Evolutionary conservation across 805 yeast species (phyloP), one percentile per base, ranked within the genome.

Genomic region (Candida lessepsii): DNA sequence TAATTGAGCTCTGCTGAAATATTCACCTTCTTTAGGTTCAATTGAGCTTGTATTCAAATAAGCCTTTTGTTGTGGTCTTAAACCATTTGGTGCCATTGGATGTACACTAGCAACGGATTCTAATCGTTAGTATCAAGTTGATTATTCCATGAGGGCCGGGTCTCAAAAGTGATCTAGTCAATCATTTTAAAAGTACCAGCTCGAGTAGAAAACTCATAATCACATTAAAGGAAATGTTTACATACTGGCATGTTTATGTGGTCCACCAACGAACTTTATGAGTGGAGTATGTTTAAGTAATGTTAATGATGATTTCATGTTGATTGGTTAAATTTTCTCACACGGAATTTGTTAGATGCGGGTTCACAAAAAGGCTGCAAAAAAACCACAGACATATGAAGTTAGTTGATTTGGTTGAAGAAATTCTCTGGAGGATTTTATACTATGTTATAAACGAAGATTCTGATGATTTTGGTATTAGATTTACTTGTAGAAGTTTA

Each of bases 261-360:
- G 83, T 34, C 89, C 89, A 29, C 97, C 96, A 34, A 88, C 76
- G 58, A 91, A 91, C 56, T 83, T 84, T 65, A 91, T 91, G 60
- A 81, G 70, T 11, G 95, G 96, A 17, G 73, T 70, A 56, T 77
- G 74, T 49, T 67, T 60, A 39, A 65, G 54, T 45, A 67, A 52
- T 39, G 59, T 52, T 19, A 56, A 43, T 15, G 67, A 48, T 31
- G 57, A 50, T 52, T 55, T 68, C 75, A 69, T 69, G 25, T 24
- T 24, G 30, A 23, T 32, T 32, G 35, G 32, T n/a, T 26, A 28
- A 35, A 35, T 15, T 35, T 35, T 28, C 27, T 29, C 20, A 16
- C 33, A 23, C n/a, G 24, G 33, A 15, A n/a, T 25, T 19, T 40
- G 13, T 14, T 21, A n/a, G 27, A 17, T 27, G 26, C 40, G 29